Base-by-base conservation (phyloP, 441 rosid species). In the Populus tomentosa region DNA sequence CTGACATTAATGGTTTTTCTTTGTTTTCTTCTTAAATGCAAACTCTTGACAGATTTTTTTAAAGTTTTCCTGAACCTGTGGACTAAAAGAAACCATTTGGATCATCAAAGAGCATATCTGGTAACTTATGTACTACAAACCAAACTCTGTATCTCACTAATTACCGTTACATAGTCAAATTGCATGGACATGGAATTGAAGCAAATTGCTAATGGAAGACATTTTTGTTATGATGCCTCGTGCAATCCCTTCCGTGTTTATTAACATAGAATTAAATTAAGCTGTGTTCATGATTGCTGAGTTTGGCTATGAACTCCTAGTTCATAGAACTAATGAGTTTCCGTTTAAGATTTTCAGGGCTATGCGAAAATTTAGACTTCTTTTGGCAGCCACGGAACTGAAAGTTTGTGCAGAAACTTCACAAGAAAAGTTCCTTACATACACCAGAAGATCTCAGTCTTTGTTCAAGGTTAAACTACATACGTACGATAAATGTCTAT, bases 331-430 rank as follows among this genome's bases (percentile, higher is more conserved):
- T 69, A 56, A 36, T 73, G 69, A 77, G 76, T 4, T 7, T 79
- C 69, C 75, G 40, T 40, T 85, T 76, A 83, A 92, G 97, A 90
- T 85, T 94, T 88, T 78, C 90, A 88, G 87, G 88, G 80, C n/a
- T 91, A 85, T 83, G 94, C 90, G 70, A 89, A 80, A 82, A 97
- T 97, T 68, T 82, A 33, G 81, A 21, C 89, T 91, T 36, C 92
- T 94, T 36, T 56, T 90, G 70, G 82, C 81, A 32, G 86, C 91
- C 40, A 83, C 87, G 26, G 90, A 90, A 82, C 88, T 82, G 62
- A 85, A 87, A 81, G 78, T 80, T 75, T 86, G 69, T 79, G 69
- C 56, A 23, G 87, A 67, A 63, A 78, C 77, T 28, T 78, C 77
- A 61, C 77, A 56, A 62, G 80, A 81, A 71, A 84, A 71, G 64